Evolutionary conservation across 1,284 basidiomycete genomes (phyloP).

Genomic region (Papiliotrema terrestris): DNA sequence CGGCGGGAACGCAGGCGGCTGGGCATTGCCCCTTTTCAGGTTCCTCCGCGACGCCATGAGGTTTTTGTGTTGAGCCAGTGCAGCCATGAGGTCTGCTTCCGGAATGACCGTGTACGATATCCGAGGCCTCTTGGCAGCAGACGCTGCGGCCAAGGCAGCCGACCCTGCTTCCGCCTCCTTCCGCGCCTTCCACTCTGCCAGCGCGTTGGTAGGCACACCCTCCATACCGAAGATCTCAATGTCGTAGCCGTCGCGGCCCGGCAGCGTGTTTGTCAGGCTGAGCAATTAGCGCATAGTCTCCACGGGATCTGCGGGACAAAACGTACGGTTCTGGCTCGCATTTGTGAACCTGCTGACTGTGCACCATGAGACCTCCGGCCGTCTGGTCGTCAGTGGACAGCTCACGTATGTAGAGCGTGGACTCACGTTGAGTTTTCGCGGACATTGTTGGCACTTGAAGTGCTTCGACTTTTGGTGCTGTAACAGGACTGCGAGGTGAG

Average conservation of each 20-base stretch:
- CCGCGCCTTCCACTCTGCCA: constrained; percentile 89
- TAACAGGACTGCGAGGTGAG: constrained; percentile 69
- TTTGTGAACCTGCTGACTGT: constrained; percentile 98
- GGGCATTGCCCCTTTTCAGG: constrained; percentile 7
- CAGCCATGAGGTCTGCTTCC: constrained; percentile 77
- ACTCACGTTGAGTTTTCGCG: constrained; percentile 73
- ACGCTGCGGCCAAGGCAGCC: constrained; percentile 71
- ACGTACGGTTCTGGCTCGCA: constrained; percentile 90
- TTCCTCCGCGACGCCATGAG: constrained; percentile 69
- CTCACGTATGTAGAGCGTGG: background rate
- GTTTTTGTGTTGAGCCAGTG: constrained; percentile 84
- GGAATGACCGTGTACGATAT: constrained; percentile 75
- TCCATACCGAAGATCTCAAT: constrained; percentile 99
- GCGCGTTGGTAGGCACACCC: constrained; percentile 89
- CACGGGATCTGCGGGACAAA: background rate
- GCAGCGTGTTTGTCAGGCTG: constrained; percentile 92
- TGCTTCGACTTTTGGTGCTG: constrained; percentile 99
- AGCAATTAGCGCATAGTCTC: too few relatives aligned
- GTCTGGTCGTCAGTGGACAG: constrained; percentile 48
- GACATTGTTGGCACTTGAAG: constrained; percentile 96
- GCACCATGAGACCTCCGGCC: constrained; percentile 95
- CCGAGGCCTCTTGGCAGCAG: constrained; percentile 69
- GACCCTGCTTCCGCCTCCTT: constrained; percentile 85
- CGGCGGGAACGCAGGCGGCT: background rate
- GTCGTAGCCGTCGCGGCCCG: constrained; percentile 94